phyloP scores from a whole-genome alignment of 805 yeast species.

The Torulaspora indica region DNA sequence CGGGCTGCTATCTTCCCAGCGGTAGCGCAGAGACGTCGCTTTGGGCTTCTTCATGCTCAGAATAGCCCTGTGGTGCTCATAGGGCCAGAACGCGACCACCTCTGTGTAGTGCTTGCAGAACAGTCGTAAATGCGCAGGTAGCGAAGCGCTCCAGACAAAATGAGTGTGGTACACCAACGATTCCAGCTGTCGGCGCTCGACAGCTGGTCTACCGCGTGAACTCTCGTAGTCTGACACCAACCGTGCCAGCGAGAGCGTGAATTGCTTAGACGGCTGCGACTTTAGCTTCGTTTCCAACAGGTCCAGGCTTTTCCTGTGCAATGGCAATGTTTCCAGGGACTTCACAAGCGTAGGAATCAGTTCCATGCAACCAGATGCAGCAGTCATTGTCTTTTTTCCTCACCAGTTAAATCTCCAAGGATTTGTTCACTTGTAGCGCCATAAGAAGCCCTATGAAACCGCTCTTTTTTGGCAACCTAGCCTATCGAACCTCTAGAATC shows the following conservation, averaged over 20 bases:
- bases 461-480: neutral
- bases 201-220: neutral
- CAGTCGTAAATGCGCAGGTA: slow-evolving; percentile 15
- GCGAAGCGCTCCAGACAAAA: slow-evolving; percentile 16
- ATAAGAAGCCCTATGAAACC: neutral
- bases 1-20: slow-evolving; percentile 16
- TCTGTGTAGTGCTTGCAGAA: slow-evolving; percentile 16
- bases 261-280: neutral
- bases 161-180: slow-evolving; percentile 18
- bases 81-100: slow-evolving; percentile 22
- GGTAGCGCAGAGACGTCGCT: slow-evolving; percentile 13
- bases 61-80: slow-evolving; percentile 18
- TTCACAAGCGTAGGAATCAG: slow-evolving; percentile 1
- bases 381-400: too few relatives aligned
- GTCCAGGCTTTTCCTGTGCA: slow-evolving; percentile 12
- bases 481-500: neutral
- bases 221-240: slow-evolving; percentile 2
- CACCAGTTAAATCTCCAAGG: too few relatives aligned
- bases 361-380: neutral
- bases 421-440: neutral
- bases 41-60: slow-evolving; percentile 17
- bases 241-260: slow-evolving; percentile 3
- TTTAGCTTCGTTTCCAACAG: slow-evolving; percentile 2
- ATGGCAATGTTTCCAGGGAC: slow-evolving; percentile 9
- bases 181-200: slow-evolving; percentile 14